Evolutionary conservation across 352 stramenopile genomes (phyloP), one percentile per base, ranked within the genome.

Genomic region (Discostella stelligera): DNA sequence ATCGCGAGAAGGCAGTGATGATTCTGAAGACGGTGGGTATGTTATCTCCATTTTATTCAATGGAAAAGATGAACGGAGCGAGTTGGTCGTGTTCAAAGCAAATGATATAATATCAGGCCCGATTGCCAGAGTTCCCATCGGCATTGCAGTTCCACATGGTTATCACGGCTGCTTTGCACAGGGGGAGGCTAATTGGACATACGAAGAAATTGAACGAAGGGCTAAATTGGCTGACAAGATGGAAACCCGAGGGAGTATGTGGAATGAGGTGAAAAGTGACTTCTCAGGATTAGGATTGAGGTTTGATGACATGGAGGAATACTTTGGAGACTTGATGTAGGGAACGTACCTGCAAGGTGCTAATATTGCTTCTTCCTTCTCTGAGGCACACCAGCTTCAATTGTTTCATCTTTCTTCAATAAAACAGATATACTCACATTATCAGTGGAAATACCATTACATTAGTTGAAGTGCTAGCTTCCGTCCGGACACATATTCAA

Each of bases 241-340:
- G 74, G 87, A 93, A 79, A 80, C 71, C n/a, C 48, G 78, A 50
- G 87, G 87, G 27, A 89, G 89, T 32, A 80, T 83, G 71, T 93
- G 85, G 82, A 93, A 93, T 64, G 87, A 93, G 70, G 84, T 93
- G 8, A 91, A 91, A 73, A 89, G 80, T 73, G 87, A 93, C 74
- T 93, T 93, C 72, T 89, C 80, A 25, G 87, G 87, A 66, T 69
- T 93, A 16, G 87, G 87, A 46, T 74, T 93, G 69, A 79, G 87
- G 64, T 85, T 93, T 56, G 84, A 91, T 69, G 87, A 91, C 73
- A 87, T 91, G 71, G 84, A 93, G 50, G 83, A 90, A 59, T 90
- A 90, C 66, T 88, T 88, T 77, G 82, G 77, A 53, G 82, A 89
- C 73, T 66, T 84, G 54, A 77, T 84, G 71, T 84, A 68, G 11